Base-by-base conservation (phyloP, 108 stramenopile genomes). In the Cyclotella baltica region DNA sequence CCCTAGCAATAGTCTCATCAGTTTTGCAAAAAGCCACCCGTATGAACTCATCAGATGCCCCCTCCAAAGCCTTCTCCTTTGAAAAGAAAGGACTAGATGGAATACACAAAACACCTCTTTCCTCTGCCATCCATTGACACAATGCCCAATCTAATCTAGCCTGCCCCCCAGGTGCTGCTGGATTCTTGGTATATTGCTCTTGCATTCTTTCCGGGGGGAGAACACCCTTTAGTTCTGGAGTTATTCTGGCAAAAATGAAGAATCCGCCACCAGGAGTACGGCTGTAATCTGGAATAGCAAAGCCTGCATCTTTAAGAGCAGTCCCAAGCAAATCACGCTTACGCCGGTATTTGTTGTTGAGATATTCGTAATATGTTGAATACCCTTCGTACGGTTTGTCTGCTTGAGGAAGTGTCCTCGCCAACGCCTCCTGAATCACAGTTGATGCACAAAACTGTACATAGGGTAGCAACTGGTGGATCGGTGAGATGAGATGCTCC, bases 11-110 rank as follows among this genome's bases (percentile, higher is more conserved):
- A 13, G 95, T 95, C 58, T 96, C 95, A 70, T 98, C 97, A 18
- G 85, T 91, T 80, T 98, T 98, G 75, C 99, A 99, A 87, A 98
- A 99, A 25, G 98, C 98, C 47, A 99, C 93, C 22, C 99, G 93
- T 27, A 98, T 91, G 50, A 96, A 93, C 29, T 86, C 87, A 68
- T 92, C 95, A 9, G 93, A 89, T 13, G 74, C 86, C 20, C 88
- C 90, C 29, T 84, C 83, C 46, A 88, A 56, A 3, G 79, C 93
- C 27, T 80, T 53, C 28, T 87, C 87, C 53, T 85, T 72, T 0
- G 91, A 91, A 55, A 96, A 98, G 74, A 99, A 99, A 2, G 97
- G 96, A 69, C 92, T 92, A 18, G 98, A 87, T 27, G 99, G 99
- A 68, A 99, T 99, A 61, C 96, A 96, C 11, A 97, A 71, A 19